Conservation (phyloP, 208 protist genomes). For the Blastocrithidia nonstop region DNA sequence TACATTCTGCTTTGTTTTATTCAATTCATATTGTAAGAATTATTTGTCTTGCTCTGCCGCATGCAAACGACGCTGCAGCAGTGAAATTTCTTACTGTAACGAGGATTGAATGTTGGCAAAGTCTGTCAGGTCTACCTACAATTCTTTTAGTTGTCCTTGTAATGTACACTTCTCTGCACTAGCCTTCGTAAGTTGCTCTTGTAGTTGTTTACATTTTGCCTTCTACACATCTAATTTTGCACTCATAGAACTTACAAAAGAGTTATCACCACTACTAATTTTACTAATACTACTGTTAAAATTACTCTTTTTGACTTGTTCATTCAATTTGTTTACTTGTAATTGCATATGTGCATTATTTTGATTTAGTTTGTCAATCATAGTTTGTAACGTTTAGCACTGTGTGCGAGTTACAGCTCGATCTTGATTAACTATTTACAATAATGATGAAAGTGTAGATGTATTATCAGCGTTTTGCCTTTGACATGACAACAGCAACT, state of each 20-base stretch:
- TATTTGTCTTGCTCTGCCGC: conserved; percentile 34
- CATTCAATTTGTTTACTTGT: too few species aligned
- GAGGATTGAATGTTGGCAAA: conserved; percentile 33
- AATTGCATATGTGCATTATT: too few species aligned
- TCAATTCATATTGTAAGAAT: conserved; percentile 2
- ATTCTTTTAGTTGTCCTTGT: conserved; percentile 21
- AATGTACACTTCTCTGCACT: conserved; percentile 12
- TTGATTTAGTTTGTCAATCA: too few species aligned
- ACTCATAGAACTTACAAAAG: too few species aligned
- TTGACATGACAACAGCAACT: too few species aligned
- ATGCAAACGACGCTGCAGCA: conserved; percentile 25
- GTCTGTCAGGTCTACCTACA: conserved; percentile 53
- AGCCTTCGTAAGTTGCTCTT: conserved; percentile 10
- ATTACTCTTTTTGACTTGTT: too few species aligned
- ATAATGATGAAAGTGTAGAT: too few species aligned
- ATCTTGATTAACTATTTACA: too few species aligned
- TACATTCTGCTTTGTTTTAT: conserved; percentile 1
- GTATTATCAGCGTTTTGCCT: too few species aligned
- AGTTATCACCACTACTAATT: neutral
- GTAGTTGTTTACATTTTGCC: conserved; percentile 7
- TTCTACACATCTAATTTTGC: too few species aligned
- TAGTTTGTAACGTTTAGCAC: too few species aligned
- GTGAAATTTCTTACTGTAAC: conserved; percentile 25
- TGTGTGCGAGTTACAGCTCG: too few species aligned
- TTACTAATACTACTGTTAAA: neutral